Conservation (phyloP, 2,329 filamentous ascomycete species). For the Epichloe glyceriae region DNA sequence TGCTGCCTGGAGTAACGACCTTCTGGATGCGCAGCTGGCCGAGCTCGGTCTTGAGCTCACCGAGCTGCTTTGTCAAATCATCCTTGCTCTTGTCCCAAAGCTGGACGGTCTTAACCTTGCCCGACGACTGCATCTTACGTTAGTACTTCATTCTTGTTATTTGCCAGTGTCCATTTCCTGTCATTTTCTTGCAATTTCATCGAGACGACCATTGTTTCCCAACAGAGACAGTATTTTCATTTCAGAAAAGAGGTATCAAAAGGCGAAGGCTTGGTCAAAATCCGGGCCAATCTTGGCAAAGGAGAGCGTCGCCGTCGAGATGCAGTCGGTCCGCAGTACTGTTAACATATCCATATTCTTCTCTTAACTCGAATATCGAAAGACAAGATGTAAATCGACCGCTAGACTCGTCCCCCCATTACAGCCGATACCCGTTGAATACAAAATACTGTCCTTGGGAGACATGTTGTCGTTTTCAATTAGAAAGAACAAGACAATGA, state of each 20-base stretch:
- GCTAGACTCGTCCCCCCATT: background rate
- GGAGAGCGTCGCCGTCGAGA: background rate
- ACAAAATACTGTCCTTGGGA: background rate
- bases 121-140: slow-evolving; percentile 25
- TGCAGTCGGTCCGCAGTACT: background rate
- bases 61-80: slow-evolving; percentile 89
- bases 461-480: background rate
- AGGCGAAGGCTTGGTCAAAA: too few relatives aligned
- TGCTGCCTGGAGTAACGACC: slow-evolving; percentile 87
- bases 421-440: background rate
- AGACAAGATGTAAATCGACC: background rate
- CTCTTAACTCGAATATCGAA: background rate
- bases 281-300: background rate
- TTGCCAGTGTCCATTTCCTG: background rate
- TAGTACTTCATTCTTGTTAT: background rate
- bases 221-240: background rate
- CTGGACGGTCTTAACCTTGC: slow-evolving; percentile 84
- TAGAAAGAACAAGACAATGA: slow-evolving; percentile 1
- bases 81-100: slow-evolving; percentile 99
- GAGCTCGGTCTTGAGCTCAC: slow-evolving; percentile 91
- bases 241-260: background rate
- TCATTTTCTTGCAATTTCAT: background rate
- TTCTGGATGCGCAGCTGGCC: slow-evolving; percentile 96
- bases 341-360: background rate
- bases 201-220: background rate